These are phyloP conservation scores for Grosmannia huntii DNA, from an alignment of 2,329 filamentous ascomycete species.

Conservation along the genomic window DNA sequence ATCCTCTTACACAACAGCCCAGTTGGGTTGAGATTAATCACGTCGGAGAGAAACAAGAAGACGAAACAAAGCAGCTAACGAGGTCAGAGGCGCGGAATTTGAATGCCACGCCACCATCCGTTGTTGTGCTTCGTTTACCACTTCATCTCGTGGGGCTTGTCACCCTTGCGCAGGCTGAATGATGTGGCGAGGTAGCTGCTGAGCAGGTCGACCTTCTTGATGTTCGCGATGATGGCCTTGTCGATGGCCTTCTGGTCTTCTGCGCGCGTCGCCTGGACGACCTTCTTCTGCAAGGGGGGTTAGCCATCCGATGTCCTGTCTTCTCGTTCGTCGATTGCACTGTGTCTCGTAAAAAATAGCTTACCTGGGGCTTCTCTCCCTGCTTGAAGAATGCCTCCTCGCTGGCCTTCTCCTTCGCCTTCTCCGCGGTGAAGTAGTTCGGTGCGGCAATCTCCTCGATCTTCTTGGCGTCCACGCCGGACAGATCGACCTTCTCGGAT, in stretches of 20 bases:
- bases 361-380: slow-evolving; percentile 92
- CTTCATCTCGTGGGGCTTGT: slow-evolving; percentile 99
- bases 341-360: slow-evolving; percentile 17
- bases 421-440: slow-evolving; percentile 96
- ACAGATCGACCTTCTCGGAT: slow-evolving; percentile 72
- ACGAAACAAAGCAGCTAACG: not conserved
- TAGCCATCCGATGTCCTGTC: slow-evolving; percentile 15
- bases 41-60: slow-evolving; percentile 2
- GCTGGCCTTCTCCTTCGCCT: slow-evolving; percentile 84
- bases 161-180: slow-evolving; percentile 98
- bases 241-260: slow-evolving; percentile 98
- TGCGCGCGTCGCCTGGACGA: slow-evolving; percentile 79
- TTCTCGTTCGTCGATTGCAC: too few relatives aligned
- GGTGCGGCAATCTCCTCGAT: slow-evolving; percentile 60
- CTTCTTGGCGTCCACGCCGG: slow-evolving; percentile 82
- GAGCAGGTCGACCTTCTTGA: slow-evolving; percentile 98
- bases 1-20: slow-evolving; percentile 4
- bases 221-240: slow-evolving; percentile 85
- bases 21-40: not conserved
- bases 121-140: slow-evolving; percentile 55
- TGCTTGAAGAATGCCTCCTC: slow-evolving; percentile 99
- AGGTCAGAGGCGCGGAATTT: not conserved
- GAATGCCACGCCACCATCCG: not conserved
- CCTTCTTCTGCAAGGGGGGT: slow-evolving; percentile 70
- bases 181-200: slow-evolving; percentile 85